Base-by-base conservation (phyloP, 2,329 filamentous ascomycete genomes). In the Macrophomina tecta region DNA sequence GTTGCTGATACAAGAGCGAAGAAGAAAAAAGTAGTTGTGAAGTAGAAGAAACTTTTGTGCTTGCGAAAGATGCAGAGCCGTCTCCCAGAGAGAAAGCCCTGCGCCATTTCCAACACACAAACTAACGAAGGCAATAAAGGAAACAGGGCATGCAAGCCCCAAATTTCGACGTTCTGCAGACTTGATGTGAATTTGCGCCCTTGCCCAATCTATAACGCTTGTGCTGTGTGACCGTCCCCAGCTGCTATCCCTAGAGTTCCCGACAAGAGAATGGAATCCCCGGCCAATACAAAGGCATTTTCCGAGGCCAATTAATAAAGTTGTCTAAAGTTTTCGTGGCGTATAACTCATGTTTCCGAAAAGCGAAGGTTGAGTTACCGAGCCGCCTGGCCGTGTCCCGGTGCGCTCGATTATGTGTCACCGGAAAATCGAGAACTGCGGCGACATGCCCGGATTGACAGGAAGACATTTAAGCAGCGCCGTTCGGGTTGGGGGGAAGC, bases 101-200 rank as follows among this genome's bases (percentile, higher is more conserved):
- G 32, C 45, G 45, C 58, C 45, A 32, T 49, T 36, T 36, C 45
- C 58, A 40, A 49, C 42, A 49, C 58, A 46, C 23, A 38, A 45
- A 34, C 8, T 14, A 30, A 38, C 30, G 45, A 62, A 62, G 58
- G 7, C 30, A 12, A 61, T 16, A n/a, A 30, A 61, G 48, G 28
- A 12, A 30, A 40, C 34, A 34, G 32, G 40, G 56, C 23, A 16
- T 46, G 42, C 58, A 62, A 49, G 42, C 42, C 58, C 32, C 16
- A 23, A 36, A 18, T 62, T 62, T 61, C 12, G 53, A 45, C n/a
- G 48, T 40, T 49, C 38, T 49, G 42, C 56, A 61, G 56, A 61
- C 56, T 61, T 61, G 56, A 61, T 61, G 42, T 49, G 58, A 62
- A 49, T 62, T 62, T 62, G 58, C 58, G 58, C 58, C 61, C 61